Base-by-base conservation (phyloP, 495 filamentous ascomycete species). In the Xylaria scruposa region DNA sequence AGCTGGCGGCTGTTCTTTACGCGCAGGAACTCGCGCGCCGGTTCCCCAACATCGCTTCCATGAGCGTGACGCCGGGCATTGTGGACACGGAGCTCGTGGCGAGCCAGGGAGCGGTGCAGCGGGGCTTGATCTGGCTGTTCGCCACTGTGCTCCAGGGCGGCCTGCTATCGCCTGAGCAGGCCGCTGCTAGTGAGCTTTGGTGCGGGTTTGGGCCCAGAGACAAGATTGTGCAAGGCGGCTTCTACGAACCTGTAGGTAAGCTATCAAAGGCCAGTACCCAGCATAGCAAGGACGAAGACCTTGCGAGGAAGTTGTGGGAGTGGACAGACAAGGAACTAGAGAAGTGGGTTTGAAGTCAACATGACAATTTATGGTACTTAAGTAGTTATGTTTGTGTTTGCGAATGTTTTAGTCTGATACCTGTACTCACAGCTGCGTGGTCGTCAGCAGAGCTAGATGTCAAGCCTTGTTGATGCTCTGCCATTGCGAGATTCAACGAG, bases 1-100 rank as follows among this genome's bases (percentile, higher is more conserved):
- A 95, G 79, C 83, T 93, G 4, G 89, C 91, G 17, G 92, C 92
- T 73, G 85, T 93, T 19, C 79, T 92, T 3, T 90, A 87, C 70
- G 84, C 88, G 1, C 73, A 79, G 3, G 86, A 92, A 73, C 82
- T 95, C 17, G 88, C 89, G 0, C 79, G 80, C 19, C 84, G 85
- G 3, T 83, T 91, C 75, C 89, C 89, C 0, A 77, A 83, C 40
- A 86, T 92, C 56, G 84, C 81, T 0, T 84, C 83, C 12, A 81
- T 91, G 0, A 74, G 90, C 0, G 82, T 94, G 0, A 90, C 94
- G 67, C 93, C 93, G 0, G 92, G 93, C 7, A 74, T 89, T 0
- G 88, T 93, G 36, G 64, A 75, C 4, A 93, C 90, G 15, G 82
- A 87, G 1, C 73, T 93, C 7, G 86, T 86, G 67, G 36, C 58